Percentiles rank a stretch among this genome's conserved stretches.
Conservation (phyloP, 2,329 filamentous ascomycete species). For the Alternaria sp. region DNA sequence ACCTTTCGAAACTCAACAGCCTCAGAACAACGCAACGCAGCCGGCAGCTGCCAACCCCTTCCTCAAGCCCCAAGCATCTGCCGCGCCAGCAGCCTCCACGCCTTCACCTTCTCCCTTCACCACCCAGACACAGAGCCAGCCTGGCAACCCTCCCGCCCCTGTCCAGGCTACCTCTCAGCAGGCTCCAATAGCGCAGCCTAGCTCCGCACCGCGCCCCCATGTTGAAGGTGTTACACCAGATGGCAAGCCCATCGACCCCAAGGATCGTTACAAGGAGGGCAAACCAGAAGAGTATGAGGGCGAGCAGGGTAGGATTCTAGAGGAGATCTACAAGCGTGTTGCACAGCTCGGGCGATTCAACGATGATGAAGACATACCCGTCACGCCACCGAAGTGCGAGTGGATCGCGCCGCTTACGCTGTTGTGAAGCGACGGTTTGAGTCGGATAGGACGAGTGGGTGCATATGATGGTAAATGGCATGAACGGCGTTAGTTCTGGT, state of each 20-base stretch:
- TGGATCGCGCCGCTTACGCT: slow-evolving; percentile 50
- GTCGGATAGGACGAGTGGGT: not conserved
- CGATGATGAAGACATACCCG: slow-evolving; percentile 73
- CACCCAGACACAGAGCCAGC: slow-evolving; percentile 56
- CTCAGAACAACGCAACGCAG: slow-evolving; percentile 8
- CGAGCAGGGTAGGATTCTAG: slow-evolving; percentile 58
- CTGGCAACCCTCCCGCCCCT: slow-evolving; percentile 53
- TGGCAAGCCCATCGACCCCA: slow-evolving; percentile 33
- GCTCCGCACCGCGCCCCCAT: slow-evolving; percentile 14
- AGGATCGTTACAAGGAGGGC: slow-evolving; percentile 65
- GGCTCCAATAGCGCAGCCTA: slow-evolving; percentile 59
- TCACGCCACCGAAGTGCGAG: slow-evolving; percentile 78
- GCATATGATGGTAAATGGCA: not conserved
- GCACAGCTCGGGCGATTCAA: slow-evolving; percentile 71
- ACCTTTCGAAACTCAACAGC: slow-evolving; percentile 24
- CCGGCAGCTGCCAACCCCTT: slow-evolving; percentile 31
- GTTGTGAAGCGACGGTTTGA: not conserved
- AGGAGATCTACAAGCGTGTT: slow-evolving; percentile 70
- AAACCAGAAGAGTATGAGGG: slow-evolving; percentile 65
- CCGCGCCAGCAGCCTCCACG: slow-evolving; percentile 13
- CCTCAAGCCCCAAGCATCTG: slow-evolving; percentile 20
- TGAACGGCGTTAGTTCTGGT: not conserved
- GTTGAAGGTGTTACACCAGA: slow-evolving; percentile 10
- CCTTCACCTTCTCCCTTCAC: slow-evolving; percentile 23
- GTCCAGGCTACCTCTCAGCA: slow-evolving; percentile 3